Evolutionary conservation across 495 filamentous ascomycete species (phyloP).

Genomic region (Neurospora cerealis): DNA sequence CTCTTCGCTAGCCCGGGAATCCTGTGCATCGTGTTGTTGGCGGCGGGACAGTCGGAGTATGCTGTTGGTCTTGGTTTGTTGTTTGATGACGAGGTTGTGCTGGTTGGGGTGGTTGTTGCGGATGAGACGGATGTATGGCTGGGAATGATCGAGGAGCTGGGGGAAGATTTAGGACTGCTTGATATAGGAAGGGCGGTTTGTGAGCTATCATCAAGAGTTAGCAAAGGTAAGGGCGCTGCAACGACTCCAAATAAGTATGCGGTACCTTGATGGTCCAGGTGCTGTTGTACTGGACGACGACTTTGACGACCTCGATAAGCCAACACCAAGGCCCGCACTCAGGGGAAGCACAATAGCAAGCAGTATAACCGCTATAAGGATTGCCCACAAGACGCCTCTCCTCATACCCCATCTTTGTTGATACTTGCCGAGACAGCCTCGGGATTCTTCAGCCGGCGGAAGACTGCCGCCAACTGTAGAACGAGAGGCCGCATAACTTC

Average conservation of each 20-base stretch:
- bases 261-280: slow-evolving; percentile 15
- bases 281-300: background rate
- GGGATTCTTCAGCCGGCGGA: background rate
- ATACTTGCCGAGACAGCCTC: background rate
- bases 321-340: slow-evolving; percentile 30
- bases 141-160: background rate
- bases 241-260: background rate
- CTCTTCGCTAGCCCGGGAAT: slow-evolving; percentile 30
- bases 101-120: background rate
- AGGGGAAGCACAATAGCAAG: slow-evolving; percentile 26
- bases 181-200: background rate
- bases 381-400: slow-evolving; percentile 20
- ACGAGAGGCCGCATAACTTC: background rate
- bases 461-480: background rate
- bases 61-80: slow-evolving; percentile 7
- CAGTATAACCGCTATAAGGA: slow-evolving; percentile 13
- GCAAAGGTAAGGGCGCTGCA: background rate
- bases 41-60: slow-evolving; percentile 27
- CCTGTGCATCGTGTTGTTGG: slow-evolving; percentile 34
- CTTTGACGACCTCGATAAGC: slow-evolving; percentile 9
- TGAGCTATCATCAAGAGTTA: slow-evolving; percentile 1
- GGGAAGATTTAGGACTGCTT: background rate
- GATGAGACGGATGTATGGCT: background rate
- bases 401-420: slow-evolving; percentile 1
- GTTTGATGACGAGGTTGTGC: background rate